Percentiles rank a stretch among this genome's conserved stretches.
Conservation (phyloP, 768 basidiomycete species). For the Rhodotorula toruloides region DNA sequence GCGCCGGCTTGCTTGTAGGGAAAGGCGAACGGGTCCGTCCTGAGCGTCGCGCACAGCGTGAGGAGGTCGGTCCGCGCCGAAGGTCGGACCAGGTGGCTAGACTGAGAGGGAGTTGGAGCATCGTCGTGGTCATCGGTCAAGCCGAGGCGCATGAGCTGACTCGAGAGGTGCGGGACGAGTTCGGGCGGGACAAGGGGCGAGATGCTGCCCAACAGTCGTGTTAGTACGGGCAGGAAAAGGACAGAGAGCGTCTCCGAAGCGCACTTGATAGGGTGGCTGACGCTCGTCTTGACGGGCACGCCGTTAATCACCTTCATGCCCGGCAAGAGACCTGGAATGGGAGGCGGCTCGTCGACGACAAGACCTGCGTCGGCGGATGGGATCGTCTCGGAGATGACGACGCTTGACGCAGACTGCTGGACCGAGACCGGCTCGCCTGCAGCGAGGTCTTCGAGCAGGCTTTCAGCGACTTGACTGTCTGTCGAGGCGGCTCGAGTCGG, state of each 20-base stretch:
- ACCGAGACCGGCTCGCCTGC: slow-evolving; percentile 11
- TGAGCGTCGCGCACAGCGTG: slow-evolving; percentile 9
- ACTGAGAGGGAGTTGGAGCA: too few species aligned
- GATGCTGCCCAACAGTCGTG: slow-evolving; percentile 50
- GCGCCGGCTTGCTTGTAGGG: slow-evolving; percentile 14
- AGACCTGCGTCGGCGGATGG: background rate
- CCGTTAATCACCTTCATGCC: slow-evolving; percentile 34
- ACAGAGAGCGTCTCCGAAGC: slow-evolving; percentile 71
- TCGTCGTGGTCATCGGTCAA: background rate
- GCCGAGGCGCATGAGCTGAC: background rate
- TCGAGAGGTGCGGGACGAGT: slow-evolving; percentile 48
- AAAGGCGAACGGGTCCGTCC: slow-evolving; percentile 10
- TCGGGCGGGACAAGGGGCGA: slow-evolving; percentile 62
- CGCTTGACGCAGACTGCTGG: background rate
- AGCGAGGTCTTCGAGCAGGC: slow-evolving; percentile 1
- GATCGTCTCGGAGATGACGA: slow-evolving; percentile 6
- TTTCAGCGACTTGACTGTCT: background rate
- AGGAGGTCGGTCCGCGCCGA: slow-evolving; percentile 16
- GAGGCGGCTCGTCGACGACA: too few species aligned
- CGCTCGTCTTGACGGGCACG: slow-evolving; percentile 30
- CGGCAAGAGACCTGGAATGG: slow-evolving; percentile 6
- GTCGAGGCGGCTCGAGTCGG: too few species aligned
- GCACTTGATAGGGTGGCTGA: slow-evolving; percentile 57
- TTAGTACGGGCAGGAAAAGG: slow-evolving; percentile 50
- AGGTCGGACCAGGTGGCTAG: slow-evolving; percentile 2